Conservation (phyloP, 495 filamentous ascomycete species). For the Daldinia loculata region DNA sequence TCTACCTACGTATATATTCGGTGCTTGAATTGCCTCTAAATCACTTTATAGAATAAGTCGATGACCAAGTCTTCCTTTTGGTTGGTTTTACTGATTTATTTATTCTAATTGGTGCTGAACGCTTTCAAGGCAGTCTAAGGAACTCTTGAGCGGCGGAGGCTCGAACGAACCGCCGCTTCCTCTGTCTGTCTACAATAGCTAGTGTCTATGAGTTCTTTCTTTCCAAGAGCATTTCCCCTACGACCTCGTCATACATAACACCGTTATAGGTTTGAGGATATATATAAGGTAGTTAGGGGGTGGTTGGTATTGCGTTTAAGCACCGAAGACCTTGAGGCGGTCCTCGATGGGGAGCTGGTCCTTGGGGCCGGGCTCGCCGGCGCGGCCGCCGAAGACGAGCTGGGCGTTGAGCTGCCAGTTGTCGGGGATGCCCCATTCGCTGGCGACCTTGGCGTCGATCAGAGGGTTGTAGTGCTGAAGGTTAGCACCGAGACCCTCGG, state of each 20-base stretch:
- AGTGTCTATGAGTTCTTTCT: conserved; percentile 19
- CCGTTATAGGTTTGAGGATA: background rate
- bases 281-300: background rate
- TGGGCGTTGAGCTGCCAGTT: conserved; percentile 70
- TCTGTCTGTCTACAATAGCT: conserved; percentile 22
- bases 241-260: conserved; percentile 7
- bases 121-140: conserved; percentile 31
- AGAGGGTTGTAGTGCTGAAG: conserved; percentile 80
- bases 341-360: conserved; percentile 63
- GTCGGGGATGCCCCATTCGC: conserved; percentile 65
- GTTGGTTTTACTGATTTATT: conserved; percentile 35
- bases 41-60: background rate
- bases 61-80: background rate
- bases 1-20: too few relatives aligned
- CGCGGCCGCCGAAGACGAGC: conserved; percentile 68
- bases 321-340: conserved; percentile 59
- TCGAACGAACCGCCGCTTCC: conserved; percentile 1
- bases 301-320: conserved; percentile 37
- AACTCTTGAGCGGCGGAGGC: conserved; percentile 6
- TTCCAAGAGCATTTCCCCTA: conserved; percentile 9
- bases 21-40: background rate
- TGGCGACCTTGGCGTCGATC: conserved; percentile 64
- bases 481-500: conserved; percentile 75
- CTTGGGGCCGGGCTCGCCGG: conserved; percentile 62
- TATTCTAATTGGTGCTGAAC: conserved; percentile 36